These are phyloP conservation scores for Cyberlindnera meyerae DNA, from an alignment of 805 yeast genomes.

Conservation along the genomic window DNA sequence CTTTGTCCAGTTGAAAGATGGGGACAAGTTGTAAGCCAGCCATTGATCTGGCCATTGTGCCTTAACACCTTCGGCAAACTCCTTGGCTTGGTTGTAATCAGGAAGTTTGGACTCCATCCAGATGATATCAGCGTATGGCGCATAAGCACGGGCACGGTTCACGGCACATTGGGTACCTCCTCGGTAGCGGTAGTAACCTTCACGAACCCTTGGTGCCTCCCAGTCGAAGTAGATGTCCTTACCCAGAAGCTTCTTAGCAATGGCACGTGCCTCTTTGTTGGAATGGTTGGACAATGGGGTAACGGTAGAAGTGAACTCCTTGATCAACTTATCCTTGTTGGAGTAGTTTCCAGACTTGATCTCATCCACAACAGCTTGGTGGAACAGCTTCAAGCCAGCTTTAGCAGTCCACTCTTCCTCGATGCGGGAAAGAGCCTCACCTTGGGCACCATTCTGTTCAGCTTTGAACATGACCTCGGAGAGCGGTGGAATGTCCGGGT, in stretches of 20 bases:
- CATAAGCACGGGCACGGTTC: constrained; percentile 91
- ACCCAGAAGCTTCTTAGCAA: constrained; percentile 74
- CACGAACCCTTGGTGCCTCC: constrained; percentile 93
- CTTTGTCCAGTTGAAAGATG: constrained; percentile 96
- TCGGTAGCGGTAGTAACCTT: constrained; percentile 91
- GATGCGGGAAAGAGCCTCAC: constrained; percentile 61
- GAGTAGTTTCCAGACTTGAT: constrained; percentile 56
- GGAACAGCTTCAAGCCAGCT: constrained; percentile 85
- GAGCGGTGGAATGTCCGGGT: constrained; percentile 71
- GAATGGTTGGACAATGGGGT: constrained; percentile 74
- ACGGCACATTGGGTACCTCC: constrained; percentile 98
- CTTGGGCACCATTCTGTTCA: constrained; percentile 67
- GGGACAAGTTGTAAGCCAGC: constrained; percentile 95
- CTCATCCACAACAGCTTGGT: constrained; percentile 85
- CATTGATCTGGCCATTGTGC: constrained; percentile 81
- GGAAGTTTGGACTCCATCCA: constrained; percentile 99
- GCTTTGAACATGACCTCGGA: constrained; percentile 78
- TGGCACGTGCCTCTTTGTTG: constrained; percentile 68
- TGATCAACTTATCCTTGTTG: constrained; percentile 59
- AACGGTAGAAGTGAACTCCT: constrained; percentile 61
- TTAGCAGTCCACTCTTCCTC: constrained; percentile 78
- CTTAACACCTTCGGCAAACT: constrained; percentile 89
- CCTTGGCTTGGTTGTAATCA: constrained; percentile 88
- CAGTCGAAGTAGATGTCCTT: constrained; percentile 86
- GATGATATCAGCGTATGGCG: constrained; percentile 91